phyloP scores from a whole-genome alignment of 495 filamentous ascomycete genomes.

The Mycothermus thermophilus region DNA sequence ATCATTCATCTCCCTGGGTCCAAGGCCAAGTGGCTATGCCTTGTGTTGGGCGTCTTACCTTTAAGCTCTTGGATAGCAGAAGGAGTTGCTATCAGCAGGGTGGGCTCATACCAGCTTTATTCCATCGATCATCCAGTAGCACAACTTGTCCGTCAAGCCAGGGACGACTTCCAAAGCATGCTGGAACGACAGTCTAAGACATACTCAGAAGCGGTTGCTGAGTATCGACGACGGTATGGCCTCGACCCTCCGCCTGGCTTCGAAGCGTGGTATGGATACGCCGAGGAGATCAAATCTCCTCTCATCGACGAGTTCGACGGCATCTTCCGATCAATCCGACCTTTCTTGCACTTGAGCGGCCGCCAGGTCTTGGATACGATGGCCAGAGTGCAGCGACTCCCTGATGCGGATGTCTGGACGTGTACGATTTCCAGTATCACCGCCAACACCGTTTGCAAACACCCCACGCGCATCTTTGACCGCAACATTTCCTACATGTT shows the following conservation, averaged over 20 bases:
- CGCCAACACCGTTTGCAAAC: conserved; percentile 14
- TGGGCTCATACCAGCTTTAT: no score
- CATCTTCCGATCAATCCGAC: conserved; percentile 16
- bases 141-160: conserved; percentile 31
- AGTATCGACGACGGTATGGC: conserved; percentile 41
- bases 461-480: conserved; percentile 14
- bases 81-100: no score
- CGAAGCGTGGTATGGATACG: conserved; percentile 53
- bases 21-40: no score
- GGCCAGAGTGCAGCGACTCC: conserved; percentile 1
- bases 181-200: conserved; percentile 34
- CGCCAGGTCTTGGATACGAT: conserved; percentile 10
- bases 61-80: no score
- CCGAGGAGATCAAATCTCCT: conserved; percentile 39
- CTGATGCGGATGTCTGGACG: conserved; percentile 15
- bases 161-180: conserved; percentile 22
- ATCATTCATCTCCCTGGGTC: no score
- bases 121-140: conserved; percentile 33
- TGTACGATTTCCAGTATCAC: conserved; percentile 10
- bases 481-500: conserved; percentile 11
- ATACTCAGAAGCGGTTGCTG: conserved; percentile 26
- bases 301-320: conserved; percentile 62
- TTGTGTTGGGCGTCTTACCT: no score
- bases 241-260: conserved; percentile 45
- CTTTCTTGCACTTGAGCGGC: conserved; percentile 17